Base-by-base conservation (phyloP, 1,284 basidiomycete genomes). In the Papiliotrema flavescens region DNA sequence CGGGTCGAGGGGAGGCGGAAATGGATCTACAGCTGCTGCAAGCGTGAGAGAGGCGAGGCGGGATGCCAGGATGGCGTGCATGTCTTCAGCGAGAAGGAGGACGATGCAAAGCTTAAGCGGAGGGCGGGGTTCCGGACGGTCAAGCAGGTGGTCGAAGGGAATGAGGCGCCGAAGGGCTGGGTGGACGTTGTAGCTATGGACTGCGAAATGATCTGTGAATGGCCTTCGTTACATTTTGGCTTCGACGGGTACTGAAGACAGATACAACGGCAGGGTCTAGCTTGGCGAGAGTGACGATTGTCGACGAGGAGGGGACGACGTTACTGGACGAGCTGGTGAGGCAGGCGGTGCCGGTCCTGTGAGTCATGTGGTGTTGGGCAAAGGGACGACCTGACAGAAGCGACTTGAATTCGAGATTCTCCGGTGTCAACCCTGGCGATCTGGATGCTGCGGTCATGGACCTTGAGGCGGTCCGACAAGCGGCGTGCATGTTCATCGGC, bases 401-500 rank as follows among this genome's bases (percentile, higher is more conserved):
- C 54, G 93, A 96, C 70, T 85, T 85, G 67, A 94, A 92, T 66
- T 91, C 90, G 4, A 69, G 78, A 24, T 97, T 94, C 70, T 94
- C 90, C 7, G 93, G 93, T 14, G 83, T 97, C 48, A 86, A 82
- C 0, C 71, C 80, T 22, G 83, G 85, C 52, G 79, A 81, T 14
- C 79, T 88, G 55, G 73, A 76, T 2, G 73, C 79, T 14, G 88
- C 89, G 0, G 71, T 82, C 0, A 79, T 89, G 50, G 81, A 88
- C 28, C 81, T 95, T 1, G 68, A 79, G 1, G 79, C 83, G 1
- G 82, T 91, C 47, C 83, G 89, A 45, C 76, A 80, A 47, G 82
- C 85, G 0, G 80, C 91, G 19, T 83, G 87, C 57, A 73, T 79
- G 14, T 80, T 89, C 66, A 85, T 96, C 50, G 85, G 86, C 53